phyloP scores from a whole-genome alignment of 2,329 filamentous ascomycete genomes.

The Hymenoscyphus scutula region DNA sequence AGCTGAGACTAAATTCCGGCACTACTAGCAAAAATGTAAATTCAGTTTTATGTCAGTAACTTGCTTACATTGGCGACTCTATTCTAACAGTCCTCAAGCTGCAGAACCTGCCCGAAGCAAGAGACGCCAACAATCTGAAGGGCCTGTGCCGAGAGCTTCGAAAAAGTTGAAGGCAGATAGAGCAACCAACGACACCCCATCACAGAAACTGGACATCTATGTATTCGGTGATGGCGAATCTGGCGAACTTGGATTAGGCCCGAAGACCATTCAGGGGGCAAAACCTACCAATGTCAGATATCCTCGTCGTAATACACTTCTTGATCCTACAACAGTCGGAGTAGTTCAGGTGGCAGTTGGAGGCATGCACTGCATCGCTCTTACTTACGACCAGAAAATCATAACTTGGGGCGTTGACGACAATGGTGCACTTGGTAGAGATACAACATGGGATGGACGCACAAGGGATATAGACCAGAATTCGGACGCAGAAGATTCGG shows the following conservation, averaged over 20 bases:
- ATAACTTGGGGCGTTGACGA: slow-evolving; percentile 88
- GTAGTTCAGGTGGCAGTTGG: slow-evolving; percentile 76
- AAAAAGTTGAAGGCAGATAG: too few species aligned
- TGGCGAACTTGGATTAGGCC: slow-evolving; percentile 78
- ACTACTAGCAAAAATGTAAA: too few species aligned
- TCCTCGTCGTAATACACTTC: slow-evolving; percentile 64
- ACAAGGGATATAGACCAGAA: slow-evolving; percentile 48
- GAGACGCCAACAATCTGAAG: too few species aligned
- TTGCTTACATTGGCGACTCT: too few species aligned
- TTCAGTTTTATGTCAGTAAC: too few species aligned
- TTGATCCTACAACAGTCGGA: slow-evolving; percentile 55
- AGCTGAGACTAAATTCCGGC: too few species aligned
- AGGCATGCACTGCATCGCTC: slow-evolving; percentile 76
- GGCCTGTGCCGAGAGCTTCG: too few species aligned
- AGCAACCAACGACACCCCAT: slow-evolving; percentile 56
- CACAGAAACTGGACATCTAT: slow-evolving; percentile 66
- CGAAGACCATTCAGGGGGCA: slow-evolving; percentile 53
- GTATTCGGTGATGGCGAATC: slow-evolving; percentile 77
- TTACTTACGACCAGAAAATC: slow-evolving; percentile 79
- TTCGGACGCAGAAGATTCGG: slow-evolving; percentile 50
- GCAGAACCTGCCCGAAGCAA: too few species aligned
- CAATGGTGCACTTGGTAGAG: slow-evolving; percentile 74
- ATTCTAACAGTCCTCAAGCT: too few species aligned
- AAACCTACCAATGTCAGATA: slow-evolving; percentile 69
- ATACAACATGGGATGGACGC: slow-evolving; percentile 65